These are phyloP conservation scores for Pseudomonodictys pantanalensis DNA, from an alignment of 495 filamentous ascomycete species.

Conservation along the genomic window DNA sequence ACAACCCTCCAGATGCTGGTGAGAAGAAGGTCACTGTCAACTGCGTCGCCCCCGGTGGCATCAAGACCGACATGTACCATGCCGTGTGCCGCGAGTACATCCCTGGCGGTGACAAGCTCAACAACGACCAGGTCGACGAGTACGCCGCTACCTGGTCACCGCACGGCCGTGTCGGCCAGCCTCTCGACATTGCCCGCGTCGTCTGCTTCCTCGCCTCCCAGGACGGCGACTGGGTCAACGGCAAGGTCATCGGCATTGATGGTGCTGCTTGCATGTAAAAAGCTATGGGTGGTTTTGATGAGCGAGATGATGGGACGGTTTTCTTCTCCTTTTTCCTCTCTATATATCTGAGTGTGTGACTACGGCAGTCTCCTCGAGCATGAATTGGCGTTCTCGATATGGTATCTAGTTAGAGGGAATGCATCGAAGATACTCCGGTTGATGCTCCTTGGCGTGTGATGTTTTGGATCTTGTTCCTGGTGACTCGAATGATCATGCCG, in stretches of 20 bases:
- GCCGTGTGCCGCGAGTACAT: slow-evolving; percentile 64
- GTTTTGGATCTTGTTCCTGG: neutral
- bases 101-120: slow-evolving; percentile 52
- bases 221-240: slow-evolving; percentile 66
- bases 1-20: slow-evolving; percentile 37
- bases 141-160: slow-evolving; percentile 58
- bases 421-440: neutral
- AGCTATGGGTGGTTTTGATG: neutral
- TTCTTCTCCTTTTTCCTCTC: neutral
- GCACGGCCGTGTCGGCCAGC: slow-evolving; percentile 58
- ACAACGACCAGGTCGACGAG: slow-evolving; percentile 48
- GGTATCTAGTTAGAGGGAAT: neutral
- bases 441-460: neutral
- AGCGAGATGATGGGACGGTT: neutral
- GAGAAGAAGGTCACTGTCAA: slow-evolving; percentile 63
- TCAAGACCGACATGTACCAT: slow-evolving; percentile 71
- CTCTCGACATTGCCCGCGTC: slow-evolving; percentile 62
- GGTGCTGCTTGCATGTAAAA: slow-evolving; percentile 34
- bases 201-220: slow-evolving; percentile 63
- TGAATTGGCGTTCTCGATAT: slow-evolving; percentile 18
- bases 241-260: slow-evolving; percentile 50
- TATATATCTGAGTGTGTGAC: neutral
- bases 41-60: slow-evolving; percentile 62
- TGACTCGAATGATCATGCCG: too few relatives aligned
- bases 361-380: slow-evolving; percentile 7